Conservation (phyloP, 2,329 filamentous ascomycete species). For the Penicillium sclerotiorum region DNA sequence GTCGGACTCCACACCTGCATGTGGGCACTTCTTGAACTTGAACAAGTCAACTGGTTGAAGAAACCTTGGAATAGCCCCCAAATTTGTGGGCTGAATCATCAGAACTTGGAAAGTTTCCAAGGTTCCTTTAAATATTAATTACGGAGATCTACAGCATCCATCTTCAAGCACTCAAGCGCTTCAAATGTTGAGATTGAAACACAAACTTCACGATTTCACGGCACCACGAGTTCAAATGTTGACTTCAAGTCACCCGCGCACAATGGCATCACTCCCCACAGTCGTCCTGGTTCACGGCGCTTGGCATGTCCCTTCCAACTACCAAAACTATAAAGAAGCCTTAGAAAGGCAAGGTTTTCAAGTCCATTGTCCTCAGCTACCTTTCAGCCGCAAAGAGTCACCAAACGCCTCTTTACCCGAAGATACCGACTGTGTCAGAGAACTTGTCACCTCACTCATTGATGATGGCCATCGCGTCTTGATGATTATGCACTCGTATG, state of each 20-base stretch:
- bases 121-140: no score
- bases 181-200: no score
- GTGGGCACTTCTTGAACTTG: no score
- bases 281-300: slow-evolving; percentile 25
- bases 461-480: slow-evolving; percentile 18
- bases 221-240: background rate
- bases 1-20: no score
- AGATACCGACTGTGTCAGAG: slow-evolving; percentile 13
- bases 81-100: no score
- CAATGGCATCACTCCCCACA: slow-evolving; percentile 11
- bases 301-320: slow-evolving; percentile 23
- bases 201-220: no score
- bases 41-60: no score
- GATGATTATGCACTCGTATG: slow-evolving; percentile 31
- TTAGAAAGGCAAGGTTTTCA: slow-evolving; percentile 18
- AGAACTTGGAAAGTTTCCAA: no score
- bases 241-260: background rate
- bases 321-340: slow-evolving; percentile 13
- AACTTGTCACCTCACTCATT: slow-evolving; percentile 6
- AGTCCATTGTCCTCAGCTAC: slow-evolving; percentile 22
- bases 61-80: no score
- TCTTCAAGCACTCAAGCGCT: no score
- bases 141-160: no score
- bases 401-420: slow-evolving; percentile 10
- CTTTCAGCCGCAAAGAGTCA: slow-evolving; percentile 13